These are phyloP conservation scores for Scorias spongiosa DNA, from an alignment of 2,329 filamentous ascomycete species.

Conservation along the genomic window DNA sequence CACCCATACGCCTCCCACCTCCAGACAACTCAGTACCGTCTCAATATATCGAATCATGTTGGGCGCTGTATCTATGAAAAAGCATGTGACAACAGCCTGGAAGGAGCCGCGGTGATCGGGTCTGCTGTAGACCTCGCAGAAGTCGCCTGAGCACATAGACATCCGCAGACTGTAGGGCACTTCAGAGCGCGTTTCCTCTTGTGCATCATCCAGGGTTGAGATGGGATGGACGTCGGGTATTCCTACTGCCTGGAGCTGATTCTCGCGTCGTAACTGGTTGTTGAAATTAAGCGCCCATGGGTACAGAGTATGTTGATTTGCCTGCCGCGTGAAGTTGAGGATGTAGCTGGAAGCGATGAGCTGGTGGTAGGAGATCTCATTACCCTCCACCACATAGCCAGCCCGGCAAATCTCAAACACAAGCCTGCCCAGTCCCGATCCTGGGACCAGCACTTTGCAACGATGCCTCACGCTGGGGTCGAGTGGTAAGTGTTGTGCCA, in stretches of 20 bases:
- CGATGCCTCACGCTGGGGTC: slow-evolving; percentile 13
- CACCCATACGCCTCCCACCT: slow-evolving; percentile 63
- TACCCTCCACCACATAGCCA: slow-evolving; percentile 69
- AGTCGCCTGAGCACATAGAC: slow-evolving; percentile 89
- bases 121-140: slow-evolving; percentile 67
- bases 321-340: slow-evolving; percentile 48
- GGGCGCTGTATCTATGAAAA: slow-evolving; percentile 94
- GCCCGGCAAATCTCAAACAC: slow-evolving; percentile 69
- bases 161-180: slow-evolving; percentile 47
- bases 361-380: slow-evolving; percentile 92
- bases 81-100: slow-evolving; percentile 76
- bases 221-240: slow-evolving; percentile 58
- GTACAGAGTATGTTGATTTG: slow-evolving; percentile 55
- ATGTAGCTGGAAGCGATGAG: slow-evolving; percentile 71
- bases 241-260: slow-evolving; percentile 58
- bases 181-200: slow-evolving; percentile 8
- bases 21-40: slow-evolving; percentile 63
- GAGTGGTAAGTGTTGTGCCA: slow-evolving; percentile 36
- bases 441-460: slow-evolving; percentile 62
- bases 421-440: slow-evolving; percentile 73
- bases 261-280: slow-evolving; percentile 57
- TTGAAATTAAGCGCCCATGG: slow-evolving; percentile 83
- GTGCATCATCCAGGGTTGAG: slow-evolving; percentile 18
- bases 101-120: slow-evolving; percentile 47
- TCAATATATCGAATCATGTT: slow-evolving; percentile 85